Evolutionary conservation across 768 basidiomycete genomes (phyloP).

Genomic region (Amanita exitialis): DNA sequence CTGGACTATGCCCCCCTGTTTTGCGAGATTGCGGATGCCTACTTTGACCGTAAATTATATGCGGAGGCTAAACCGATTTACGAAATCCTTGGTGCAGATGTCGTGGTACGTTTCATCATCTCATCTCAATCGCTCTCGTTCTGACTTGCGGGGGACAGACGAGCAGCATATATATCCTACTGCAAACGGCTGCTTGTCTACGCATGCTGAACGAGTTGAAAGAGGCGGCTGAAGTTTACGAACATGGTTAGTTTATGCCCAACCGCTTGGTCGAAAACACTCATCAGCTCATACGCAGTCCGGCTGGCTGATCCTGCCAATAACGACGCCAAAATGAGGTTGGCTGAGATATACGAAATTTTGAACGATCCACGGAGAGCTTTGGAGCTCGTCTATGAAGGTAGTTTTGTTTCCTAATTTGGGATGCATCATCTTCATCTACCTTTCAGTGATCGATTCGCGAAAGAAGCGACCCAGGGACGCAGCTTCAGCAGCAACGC

Average conservation of each 20-base stretch:
- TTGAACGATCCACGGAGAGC: conserved; percentile 73
- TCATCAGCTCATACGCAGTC: conserved; percentile 35
- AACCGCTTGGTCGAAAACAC: not conserved
- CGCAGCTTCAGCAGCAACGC: conserved; percentile 9
- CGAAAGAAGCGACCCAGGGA: conserved; percentile 36
- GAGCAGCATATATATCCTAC: conserved; percentile 56
- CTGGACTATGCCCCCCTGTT: conserved; percentile 73
- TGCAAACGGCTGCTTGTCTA: conserved; percentile 77
- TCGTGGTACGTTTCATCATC: conserved; percentile 39
- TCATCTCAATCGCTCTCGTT: not conserved
- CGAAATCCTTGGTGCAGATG: conserved; percentile 64
- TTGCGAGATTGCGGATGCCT: conserved; percentile 78
- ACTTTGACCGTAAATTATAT: conserved; percentile 67
- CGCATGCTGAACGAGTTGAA: conserved; percentile 65
- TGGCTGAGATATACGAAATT: conserved; percentile 87
- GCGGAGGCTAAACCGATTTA: conserved; percentile 75
- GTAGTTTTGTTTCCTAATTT: conserved; percentile 25
- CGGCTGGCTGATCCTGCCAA: conserved; percentile 63
- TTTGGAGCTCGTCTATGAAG: conserved; percentile 75
- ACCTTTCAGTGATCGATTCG: conserved; percentile 43
- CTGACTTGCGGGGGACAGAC: conserved; percentile 38
- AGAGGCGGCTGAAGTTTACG: conserved; percentile 76
- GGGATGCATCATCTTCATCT: not conserved
- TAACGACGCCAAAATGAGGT: conserved; percentile 79
- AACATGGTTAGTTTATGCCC: conserved; percentile 48